Percentiles rank a stretch among this genome's conserved stretches.
Conservation (phyloP, 2,329 filamentous ascomycete genomes). For the Chrysosporium queenslandicum region DNA sequence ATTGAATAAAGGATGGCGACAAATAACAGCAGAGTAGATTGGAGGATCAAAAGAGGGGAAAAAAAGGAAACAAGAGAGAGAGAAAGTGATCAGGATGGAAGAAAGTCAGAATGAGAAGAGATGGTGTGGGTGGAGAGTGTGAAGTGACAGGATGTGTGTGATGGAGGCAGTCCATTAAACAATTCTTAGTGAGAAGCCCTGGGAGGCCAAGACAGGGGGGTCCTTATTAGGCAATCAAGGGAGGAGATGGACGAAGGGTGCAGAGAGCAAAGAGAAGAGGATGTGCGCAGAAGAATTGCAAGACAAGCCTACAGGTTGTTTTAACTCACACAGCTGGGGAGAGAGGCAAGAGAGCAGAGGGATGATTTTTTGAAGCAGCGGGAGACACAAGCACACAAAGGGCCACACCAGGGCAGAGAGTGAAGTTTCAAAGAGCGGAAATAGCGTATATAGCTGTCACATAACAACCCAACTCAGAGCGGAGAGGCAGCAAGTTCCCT, state of each 20-base stretch:
- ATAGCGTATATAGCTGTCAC: conserved; percentile 1
- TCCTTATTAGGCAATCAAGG: background rate
- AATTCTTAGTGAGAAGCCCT: conserved; percentile 6
- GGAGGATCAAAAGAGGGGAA: conserved; percentile 2
- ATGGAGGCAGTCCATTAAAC: conserved; percentile 8
- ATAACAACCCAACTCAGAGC: background rate
- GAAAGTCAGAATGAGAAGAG: conserved; percentile 2
- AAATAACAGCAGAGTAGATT: conserved; percentile 1
- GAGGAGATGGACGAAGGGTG: background rate
- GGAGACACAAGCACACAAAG: background rate
- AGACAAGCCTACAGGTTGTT: background rate
- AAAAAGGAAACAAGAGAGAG: background rate
- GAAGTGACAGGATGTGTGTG: conserved; percentile 12
- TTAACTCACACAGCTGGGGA: background rate
- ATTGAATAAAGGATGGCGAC: background rate
- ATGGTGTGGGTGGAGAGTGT: conserved; percentile 11
- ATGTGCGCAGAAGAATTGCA: background rate
- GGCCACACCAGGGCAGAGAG: background rate
- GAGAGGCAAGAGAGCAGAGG: background rate
- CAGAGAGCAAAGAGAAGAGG: conserved; percentile 5
- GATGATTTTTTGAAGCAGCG: background rate
- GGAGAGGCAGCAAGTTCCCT: background rate
- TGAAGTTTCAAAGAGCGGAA: background rate
- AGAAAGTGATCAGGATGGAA: conserved; percentile 1
- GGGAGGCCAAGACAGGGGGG: conserved; percentile 13